These are phyloP conservation scores for Dictyostelium brefeldianum DNA, from an alignment of 78 protist genomes.

Conservation along the genomic window DNA sequence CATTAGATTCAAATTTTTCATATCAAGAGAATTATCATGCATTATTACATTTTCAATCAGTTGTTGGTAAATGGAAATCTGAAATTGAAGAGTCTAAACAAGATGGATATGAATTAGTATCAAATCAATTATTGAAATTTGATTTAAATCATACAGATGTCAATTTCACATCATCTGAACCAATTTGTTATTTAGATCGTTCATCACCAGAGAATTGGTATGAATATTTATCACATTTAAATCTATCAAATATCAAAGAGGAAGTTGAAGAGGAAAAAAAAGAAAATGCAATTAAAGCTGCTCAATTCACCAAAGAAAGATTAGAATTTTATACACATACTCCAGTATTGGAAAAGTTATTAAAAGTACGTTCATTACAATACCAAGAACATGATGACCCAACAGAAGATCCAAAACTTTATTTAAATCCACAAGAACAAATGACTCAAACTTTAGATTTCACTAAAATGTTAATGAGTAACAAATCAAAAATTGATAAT, in stretches of 20 bases:
- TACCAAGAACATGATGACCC: slow-evolving; percentile 59
- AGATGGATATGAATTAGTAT: not conserved
- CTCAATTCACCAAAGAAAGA: slow-evolving; percentile 5
- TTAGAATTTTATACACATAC: slow-evolving; percentile 13
- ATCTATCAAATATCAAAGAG: not conserved
- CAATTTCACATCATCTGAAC: slow-evolving; percentile 49
- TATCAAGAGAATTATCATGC: slow-evolving; percentile 43
- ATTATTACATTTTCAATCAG: slow-evolving; percentile 8
- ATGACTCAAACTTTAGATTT: slow-evolving; percentile 23
- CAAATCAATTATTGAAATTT: not conserved
- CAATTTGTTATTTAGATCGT: slow-evolving; percentile 41
- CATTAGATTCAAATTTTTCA: slow-evolving; percentile 6
- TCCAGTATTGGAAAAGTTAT: slow-evolving; percentile 1
- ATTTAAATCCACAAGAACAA: slow-evolving; percentile 24
- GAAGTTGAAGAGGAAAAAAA: not conserved
- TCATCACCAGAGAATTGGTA: slow-evolving; percentile 51
- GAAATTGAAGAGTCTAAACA: not conserved
- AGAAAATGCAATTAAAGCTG: not conserved
- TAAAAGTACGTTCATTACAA: slow-evolving; percentile 10
- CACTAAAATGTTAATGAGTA: slow-evolving; percentile 26
- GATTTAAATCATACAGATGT: slow-evolving; percentile 20
- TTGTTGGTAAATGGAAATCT: not conserved
- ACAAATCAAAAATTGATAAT: slow-evolving; percentile 22
- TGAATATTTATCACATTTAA: slow-evolving; percentile 8
- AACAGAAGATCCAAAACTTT: slow-evolving; percentile 48